phyloP scores from a whole-genome alignment of 352 stramenopile genomes.

The Globisporangium canariense region DNA sequence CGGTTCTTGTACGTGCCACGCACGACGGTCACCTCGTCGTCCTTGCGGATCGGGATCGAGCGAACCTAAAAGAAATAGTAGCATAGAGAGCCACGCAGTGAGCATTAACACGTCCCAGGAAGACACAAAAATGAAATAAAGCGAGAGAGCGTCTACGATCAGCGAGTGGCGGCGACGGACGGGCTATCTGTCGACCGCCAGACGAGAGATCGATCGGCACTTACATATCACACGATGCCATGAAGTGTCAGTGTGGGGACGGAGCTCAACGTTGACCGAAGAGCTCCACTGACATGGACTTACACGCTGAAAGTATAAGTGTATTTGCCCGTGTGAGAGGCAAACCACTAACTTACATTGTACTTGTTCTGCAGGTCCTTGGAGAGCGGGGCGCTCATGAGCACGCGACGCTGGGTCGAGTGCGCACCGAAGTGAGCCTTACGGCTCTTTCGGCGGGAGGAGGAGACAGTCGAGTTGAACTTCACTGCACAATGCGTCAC shows the following conservation, averaged over 20 bases:
- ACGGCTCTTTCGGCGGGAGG: slow-evolving; percentile 96
- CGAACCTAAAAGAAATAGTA: slow-evolving; percentile 70
- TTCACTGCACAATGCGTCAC: slow-evolving; percentile 65
- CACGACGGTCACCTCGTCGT: slow-evolving; percentile 98
- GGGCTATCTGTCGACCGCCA: not conserved
- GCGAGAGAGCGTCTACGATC: slow-evolving; percentile 12
- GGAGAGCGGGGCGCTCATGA: slow-evolving; percentile 98
- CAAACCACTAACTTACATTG: slow-evolving; percentile 92
- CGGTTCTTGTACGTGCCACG: slow-evolving; percentile 97
- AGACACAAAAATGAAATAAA: not conserved
- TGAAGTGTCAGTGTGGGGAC: slow-evolving; percentile 74
- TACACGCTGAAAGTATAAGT: slow-evolving; percentile 86
- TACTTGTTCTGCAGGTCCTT: slow-evolving; percentile 99
- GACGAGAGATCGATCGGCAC: slow-evolving; percentile 34
- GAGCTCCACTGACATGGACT: slow-evolving; percentile 78
- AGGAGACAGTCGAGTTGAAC: slow-evolving; percentile 93
- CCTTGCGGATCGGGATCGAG: slow-evolving; percentile 98
- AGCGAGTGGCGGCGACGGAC: not conserved
- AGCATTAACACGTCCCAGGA: not conserved
- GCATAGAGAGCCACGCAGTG: not conserved
- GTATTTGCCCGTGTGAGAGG: slow-evolving; percentile 23
- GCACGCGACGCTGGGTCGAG: slow-evolving; percentile 93
- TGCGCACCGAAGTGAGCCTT: slow-evolving; percentile 99
- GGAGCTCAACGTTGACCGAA: not conserved
- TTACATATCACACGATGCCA: slow-evolving; percentile 86